Percentiles rank a stretch among this genome's conserved stretches.
These are phyloP conservation scores for Candida corydali DNA, from an alignment of 805 yeast species.

Conservation along the genomic window DNA sequence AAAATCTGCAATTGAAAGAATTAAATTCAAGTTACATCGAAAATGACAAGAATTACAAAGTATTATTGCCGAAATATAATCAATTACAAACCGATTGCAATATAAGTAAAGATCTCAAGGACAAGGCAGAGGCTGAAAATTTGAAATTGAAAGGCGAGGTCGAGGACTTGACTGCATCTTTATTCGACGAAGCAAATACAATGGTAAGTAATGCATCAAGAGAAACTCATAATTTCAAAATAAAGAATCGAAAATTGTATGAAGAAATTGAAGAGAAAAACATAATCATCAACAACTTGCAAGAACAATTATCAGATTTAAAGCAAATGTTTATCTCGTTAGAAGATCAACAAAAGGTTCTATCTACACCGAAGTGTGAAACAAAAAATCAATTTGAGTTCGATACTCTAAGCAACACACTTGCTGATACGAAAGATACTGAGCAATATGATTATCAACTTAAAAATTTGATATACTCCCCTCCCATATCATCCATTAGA, in stretches of 20 bases:
- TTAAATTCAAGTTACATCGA: conserved; percentile 18
- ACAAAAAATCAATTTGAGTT: conserved; percentile 3
- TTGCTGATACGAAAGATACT: too few species aligned
- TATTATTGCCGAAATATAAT: conserved; percentile 26
- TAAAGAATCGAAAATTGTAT: conserved; percentile 52
- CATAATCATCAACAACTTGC: conserved; percentile 56
- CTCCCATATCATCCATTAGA: conserved; percentile 33
- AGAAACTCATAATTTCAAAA: conserved; percentile 55
- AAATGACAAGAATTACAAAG: conserved; percentile 20
- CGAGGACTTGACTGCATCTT: conserved; percentile 71
- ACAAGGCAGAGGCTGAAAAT: conserved; percentile 55
- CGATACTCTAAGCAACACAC: background rate
- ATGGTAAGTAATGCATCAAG: conserved; percentile 80
- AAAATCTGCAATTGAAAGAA: conserved; percentile 24
- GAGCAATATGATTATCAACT: conserved; percentile 15
- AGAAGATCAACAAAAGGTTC: conserved; percentile 36
- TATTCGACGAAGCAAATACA: conserved; percentile 79
- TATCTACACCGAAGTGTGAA: conserved; percentile 10
- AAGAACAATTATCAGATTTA: conserved; percentile 63
- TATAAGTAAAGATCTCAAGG: conserved; percentile 26
- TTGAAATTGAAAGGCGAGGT: conserved; percentile 64
- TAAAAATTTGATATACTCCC: conserved; percentile 25
- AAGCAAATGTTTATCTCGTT: conserved; percentile 56
- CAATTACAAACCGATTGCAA: conserved; percentile 22
- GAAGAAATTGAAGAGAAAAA: conserved; percentile 65